Conservation (phyloP, 768 basidiomycete species). For the Candolleomyces efflorescens region DNA sequence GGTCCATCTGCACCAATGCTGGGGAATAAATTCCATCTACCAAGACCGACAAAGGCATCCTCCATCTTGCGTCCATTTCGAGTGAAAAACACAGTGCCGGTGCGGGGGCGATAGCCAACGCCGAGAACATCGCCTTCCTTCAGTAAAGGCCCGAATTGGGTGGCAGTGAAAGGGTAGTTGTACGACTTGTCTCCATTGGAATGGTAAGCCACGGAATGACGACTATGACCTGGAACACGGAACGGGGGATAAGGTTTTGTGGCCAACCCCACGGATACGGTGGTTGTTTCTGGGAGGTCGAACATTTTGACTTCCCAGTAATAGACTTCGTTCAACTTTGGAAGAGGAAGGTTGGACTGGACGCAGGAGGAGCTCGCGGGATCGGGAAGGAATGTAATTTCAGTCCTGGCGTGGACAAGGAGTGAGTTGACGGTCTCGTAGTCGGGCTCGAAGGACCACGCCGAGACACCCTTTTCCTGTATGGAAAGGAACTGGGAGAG, state of each 20-base stretch:
- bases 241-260: slow-evolving; percentile 98
- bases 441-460: slow-evolving; percentile 99
- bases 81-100: slow-evolving; percentile 98
- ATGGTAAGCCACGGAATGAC: slow-evolving; percentile 91
- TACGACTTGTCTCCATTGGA: slow-evolving; percentile 96
- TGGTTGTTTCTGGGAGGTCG: slow-evolving; percentile 85
- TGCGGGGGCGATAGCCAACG: slow-evolving; percentile 92
- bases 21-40: slow-evolving; percentile 92
- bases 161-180: slow-evolving; percentile 90
- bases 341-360: slow-evolving; percentile 93
- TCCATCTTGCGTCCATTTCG: slow-evolving; percentile 96
- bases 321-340: slow-evolving; percentile 98
- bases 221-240: slow-evolving; percentile 81
- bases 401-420: slow-evolving; percentile 92
- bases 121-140: slow-evolving; percentile 96
- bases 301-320: slow-evolving; percentile 99
- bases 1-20: slow-evolving; percentile 96
- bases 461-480: slow-evolving; percentile 98
- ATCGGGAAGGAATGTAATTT: slow-evolving; percentile 97
- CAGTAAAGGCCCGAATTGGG: slow-evolving; percentile 76
- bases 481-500: slow-evolving; percentile 98
- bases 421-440: slow-evolving; percentile 92
- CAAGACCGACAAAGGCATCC: slow-evolving; percentile 90
- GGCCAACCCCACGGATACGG: slow-evolving; percentile 88
- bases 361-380: slow-evolving; percentile 93